phyloP scores from a whole-genome alignment of 2,329 filamentous ascomycete genomes.

The Colletotrichum liriopes region DNA sequence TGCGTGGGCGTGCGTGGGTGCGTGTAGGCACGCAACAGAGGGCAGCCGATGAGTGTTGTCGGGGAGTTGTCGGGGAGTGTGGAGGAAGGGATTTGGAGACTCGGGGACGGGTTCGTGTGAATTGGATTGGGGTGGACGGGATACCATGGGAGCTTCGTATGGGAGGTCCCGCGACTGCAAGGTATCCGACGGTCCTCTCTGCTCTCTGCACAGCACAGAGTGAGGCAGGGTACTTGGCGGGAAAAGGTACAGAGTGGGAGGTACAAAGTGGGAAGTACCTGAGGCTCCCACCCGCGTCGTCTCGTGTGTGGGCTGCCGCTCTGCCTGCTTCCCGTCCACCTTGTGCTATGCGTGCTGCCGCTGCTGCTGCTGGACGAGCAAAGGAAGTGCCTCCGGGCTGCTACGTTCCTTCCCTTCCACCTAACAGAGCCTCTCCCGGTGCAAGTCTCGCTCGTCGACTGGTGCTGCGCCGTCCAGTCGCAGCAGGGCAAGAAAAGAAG shows the following conservation, averaged over 20 bases:
- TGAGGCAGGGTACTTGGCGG: background rate
- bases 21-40: constrained; percentile 4
- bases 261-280: constrained; percentile 30
- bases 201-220: background rate
- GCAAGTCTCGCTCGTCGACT: background rate
- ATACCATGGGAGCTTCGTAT: constrained; percentile 37
- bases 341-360: constrained; percentile 3
- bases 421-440: background rate
- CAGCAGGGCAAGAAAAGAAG: constrained; percentile 12
- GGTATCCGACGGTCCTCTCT: constrained; percentile 6
- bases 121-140: constrained; percentile 40
- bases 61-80: constrained; percentile 15
- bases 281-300: constrained; percentile 31
- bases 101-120: constrained; percentile 34
- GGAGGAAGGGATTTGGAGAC: constrained; percentile 37
- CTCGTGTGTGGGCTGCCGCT: background rate
- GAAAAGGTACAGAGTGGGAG: constrained; percentile 18
- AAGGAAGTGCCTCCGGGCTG: background rate
- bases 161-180: constrained; percentile 12
- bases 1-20: background rate
- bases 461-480: constrained; percentile 25
- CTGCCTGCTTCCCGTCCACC: background rate
- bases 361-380: background rate
- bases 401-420: background rate
- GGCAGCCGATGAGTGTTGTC: constrained; percentile 9